phyloP scores from a whole-genome alignment of 257 asterid genomes.

The Forsythia viridissima region DNA sequence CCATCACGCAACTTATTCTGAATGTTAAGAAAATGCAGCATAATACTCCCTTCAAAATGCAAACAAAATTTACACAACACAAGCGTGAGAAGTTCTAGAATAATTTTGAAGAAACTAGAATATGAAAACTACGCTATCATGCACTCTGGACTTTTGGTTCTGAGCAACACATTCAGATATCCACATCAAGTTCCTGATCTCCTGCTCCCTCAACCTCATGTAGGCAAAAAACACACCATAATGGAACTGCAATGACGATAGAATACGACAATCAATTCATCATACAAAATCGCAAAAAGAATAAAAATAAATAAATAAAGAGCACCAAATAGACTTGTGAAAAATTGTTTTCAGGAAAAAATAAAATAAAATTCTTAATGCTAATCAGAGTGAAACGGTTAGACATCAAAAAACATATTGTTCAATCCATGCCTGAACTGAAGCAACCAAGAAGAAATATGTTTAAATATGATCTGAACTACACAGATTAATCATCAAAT shows the following conservation, averaged over 20 bases:
- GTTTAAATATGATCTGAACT: conserved; percentile 8
- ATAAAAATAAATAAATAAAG: not conserved
- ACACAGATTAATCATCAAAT: not conserved
- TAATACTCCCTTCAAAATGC: too few relatives aligned
- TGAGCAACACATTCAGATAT: conserved; percentile 95
- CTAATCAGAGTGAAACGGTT: conserved; percentile 10
- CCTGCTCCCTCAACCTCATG: conserved; percentile 70
- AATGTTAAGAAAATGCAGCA: not conserved
- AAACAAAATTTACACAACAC: not conserved
- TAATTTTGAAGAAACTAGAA: conserved; percentile 35
- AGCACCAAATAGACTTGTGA: not conserved
- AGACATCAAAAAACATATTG: conserved; percentile 1
- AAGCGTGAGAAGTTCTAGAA: not conserved
- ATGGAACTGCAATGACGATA: conserved; percentile 67
- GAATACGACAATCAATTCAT: conserved; percentile 2
- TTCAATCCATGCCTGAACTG: conserved; percentile 3
- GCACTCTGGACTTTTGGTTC: conserved; percentile 90
- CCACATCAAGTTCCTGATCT: conserved; percentile 97
- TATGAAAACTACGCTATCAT: conserved; percentile 86
- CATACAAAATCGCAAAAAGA: not conserved
- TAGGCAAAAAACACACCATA: conserved; percentile 48
- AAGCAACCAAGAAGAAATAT: conserved; percentile 1
- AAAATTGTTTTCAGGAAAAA: not conserved
- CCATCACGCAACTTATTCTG: not conserved
- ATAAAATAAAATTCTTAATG: not conserved